Percentiles rank a stretch among this genome's conserved stretches.
Conservation (phyloP, 805 yeast genomes). For the Schwanniomyces polymorphus region DNA sequence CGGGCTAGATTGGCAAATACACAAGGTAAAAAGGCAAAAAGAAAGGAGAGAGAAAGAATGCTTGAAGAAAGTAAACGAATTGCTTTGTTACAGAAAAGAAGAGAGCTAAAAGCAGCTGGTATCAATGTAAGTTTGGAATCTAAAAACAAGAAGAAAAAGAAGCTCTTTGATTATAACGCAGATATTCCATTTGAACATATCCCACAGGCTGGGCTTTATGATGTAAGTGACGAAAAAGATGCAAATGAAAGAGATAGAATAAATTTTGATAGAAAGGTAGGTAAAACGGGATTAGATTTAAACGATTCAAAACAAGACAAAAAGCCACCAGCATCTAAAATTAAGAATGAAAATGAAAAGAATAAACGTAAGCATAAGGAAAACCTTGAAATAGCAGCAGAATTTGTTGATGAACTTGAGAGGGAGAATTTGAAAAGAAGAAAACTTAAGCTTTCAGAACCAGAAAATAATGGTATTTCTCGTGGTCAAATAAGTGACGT, state of each 20-base stretch:
- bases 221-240: constrained; percentile 57
- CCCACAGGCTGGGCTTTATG: constrained; percentile 70
- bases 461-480: constrained; percentile 4
- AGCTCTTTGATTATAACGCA: constrained; percentile 77
- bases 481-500: constrained; percentile 8
- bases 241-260: constrained; percentile 35
- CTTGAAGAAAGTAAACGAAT: constrained; percentile 75
- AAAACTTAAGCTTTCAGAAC: constrained; percentile 26
- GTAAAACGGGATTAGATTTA: constrained; percentile 44
- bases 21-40: constrained; percentile 90
- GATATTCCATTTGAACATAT: constrained; percentile 78
- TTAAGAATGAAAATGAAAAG: constrained; percentile 13
- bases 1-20: constrained; percentile 88
- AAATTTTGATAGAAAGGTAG: constrained; percentile 46
- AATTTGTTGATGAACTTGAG: constrained; percentile 16
- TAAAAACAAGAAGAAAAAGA: constrained; percentile 52
- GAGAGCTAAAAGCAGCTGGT: constrained; percentile 83
- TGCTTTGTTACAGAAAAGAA: constrained; percentile 73
- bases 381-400: constrained; percentile 24
- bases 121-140: constrained; percentile 51
- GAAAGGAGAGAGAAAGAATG: constrained; percentile 84
- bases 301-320: constrained; percentile 32
- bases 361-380: constrained; percentile 13
- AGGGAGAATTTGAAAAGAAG: constrained; percentile 22
- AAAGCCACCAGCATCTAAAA: constrained; percentile 23